Evolutionary conservation across 768 basidiomycete species (phyloP).

Genomic region (Pseudohyphozyma bogoriensis): DNA sequence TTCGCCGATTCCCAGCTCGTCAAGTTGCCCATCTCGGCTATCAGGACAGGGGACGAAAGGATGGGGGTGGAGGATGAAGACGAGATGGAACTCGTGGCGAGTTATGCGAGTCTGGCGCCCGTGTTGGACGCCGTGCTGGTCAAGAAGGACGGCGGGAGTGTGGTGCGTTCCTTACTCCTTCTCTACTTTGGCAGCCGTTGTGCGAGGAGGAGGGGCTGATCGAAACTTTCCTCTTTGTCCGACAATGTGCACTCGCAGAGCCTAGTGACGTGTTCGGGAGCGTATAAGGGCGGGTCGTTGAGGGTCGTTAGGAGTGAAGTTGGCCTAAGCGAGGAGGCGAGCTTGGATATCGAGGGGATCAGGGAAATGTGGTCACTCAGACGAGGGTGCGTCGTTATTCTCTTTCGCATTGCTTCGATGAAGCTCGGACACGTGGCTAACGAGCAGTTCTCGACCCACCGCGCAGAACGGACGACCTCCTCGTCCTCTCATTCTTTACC

Average conservation of each 20-base stretch:
- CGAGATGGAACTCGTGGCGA: conserved; percentile 52
- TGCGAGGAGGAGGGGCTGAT: too few relatives aligned
- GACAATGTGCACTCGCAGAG: conserved; percentile 41
- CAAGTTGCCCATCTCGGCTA: conserved; percentile 42
- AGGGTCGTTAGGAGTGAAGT: conserved; percentile 72
- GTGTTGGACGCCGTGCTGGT: conserved; percentile 69
- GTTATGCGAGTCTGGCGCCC: conserved; percentile 68
- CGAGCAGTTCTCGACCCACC: not conserved
- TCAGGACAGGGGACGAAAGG: not conserved
- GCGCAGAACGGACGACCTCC: conserved; percentile 9
- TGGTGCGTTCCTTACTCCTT: not conserved
- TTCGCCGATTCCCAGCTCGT: conserved; percentile 70
- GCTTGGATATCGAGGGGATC: conserved; percentile 50
- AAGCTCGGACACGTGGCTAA: not conserved
- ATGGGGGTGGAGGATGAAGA: conserved; percentile 14
- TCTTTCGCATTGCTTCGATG: too few relatives aligned
- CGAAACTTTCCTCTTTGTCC: too few relatives aligned
- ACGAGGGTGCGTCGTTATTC: not conserved
- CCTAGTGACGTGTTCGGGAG: conserved; percentile 82
- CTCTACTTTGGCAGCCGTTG: too few relatives aligned
- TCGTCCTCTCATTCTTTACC: conserved; percentile 22
- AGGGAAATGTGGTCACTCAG: conserved; percentile 49
- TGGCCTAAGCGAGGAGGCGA: conserved; percentile 55
- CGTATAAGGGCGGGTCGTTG: conserved; percentile 61
- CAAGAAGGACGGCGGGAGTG: conserved; percentile 55